Base-by-base conservation (phyloP, 2,329 filamentous ascomycete genomes). In the Diaporthe ilicicola region DNA sequence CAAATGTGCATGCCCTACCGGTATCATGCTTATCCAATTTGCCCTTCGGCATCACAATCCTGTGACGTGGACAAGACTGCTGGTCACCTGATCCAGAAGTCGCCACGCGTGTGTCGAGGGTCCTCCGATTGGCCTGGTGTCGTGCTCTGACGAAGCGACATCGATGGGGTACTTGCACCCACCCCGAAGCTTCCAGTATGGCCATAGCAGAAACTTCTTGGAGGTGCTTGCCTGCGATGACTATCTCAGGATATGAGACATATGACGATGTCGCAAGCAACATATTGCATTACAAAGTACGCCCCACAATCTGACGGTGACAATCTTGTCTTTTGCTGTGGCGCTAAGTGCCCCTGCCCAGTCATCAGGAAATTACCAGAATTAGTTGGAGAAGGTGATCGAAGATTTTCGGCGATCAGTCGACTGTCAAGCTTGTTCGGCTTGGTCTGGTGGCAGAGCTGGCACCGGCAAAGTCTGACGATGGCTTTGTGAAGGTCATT, bases 31-130 rank as follows among this genome's bases (percentile, higher is more conserved):
- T 2, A 12, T 62, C 29, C 12, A 48, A 1, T 0, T 10, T 1
- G 5, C 7, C 0, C 0, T 0, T 1, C 1, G 27, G 2, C 2
- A 0, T 15, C 12, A 17, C 19, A 3, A 1, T 1, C 13, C 1
- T 19, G 17, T 24, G 7, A 32, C 22, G 0, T 48, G 19, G 27
- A 5, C 2, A 3, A 48, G 27, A 6, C 8, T 4, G n/a, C n/a
- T n/a, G n/a, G 3, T 5, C 19, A 1, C 24, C 56, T n/a, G n/a
- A 32, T n/a, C 56, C 12, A 6, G n/a, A 34, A 29, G 1, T 46
- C 39, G 3, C 27, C 0, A 6, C 19, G 0, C 6, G 9, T 34
- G 9, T 24, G 2, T 2, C 5, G 19, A 19, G 0, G 24, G 24
- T 24, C 12, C 4, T 9, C 13, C 1, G 4, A 22, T 15, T 6